Evolutionary conservation across 179 eudicot genomes (phyloP).

Genomic region (Patellifolia procumbens): DNA sequence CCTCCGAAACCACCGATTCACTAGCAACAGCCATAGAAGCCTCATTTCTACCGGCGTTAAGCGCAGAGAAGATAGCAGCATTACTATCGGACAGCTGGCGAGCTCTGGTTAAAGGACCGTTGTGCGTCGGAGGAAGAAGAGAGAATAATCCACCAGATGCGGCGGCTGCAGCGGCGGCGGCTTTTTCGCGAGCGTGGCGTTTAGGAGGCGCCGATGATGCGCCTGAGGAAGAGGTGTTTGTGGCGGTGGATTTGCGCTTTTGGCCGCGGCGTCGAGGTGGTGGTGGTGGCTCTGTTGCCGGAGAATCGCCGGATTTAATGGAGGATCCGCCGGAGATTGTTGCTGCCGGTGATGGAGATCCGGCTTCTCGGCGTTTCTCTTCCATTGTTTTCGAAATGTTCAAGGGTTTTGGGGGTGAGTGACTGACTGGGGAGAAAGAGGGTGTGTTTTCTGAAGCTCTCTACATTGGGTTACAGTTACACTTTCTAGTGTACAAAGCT

Average conservation of each 20-base stretch:
- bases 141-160: conserved; percentile 32
- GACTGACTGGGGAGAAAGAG: conserved; percentile 6
- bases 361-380: conserved; percentile 61
- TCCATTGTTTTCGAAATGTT: conserved; percentile 64
- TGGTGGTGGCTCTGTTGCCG: conserved; percentile 47
- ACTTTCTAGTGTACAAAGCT: too few relatives aligned
- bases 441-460: not conserved
- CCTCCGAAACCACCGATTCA: conserved; percentile 26
- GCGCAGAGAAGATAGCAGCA: conserved; percentile 40
- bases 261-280: conserved; percentile 69
- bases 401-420: conserved; percentile 21
- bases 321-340: conserved; percentile 35
- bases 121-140: conserved; percentile 58
- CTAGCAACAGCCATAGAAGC: conserved; percentile 25
- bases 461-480: not conserved
- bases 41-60: conserved; percentile 33
- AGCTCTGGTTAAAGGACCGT: conserved; percentile 82
- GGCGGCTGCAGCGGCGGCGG: conserved; percentile 42
- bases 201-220: conserved; percentile 56
- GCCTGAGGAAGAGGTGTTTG: conserved; percentile 15
- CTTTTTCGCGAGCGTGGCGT: conserved; percentile 75
- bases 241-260: conserved; percentile 81
- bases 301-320: conserved; percentile 27
- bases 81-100: conserved; percentile 63
- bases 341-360: conserved; percentile 41